Conservation (phyloP, 2,329 filamentous ascomycete species). For the Apiospora phragmitis region DNA sequence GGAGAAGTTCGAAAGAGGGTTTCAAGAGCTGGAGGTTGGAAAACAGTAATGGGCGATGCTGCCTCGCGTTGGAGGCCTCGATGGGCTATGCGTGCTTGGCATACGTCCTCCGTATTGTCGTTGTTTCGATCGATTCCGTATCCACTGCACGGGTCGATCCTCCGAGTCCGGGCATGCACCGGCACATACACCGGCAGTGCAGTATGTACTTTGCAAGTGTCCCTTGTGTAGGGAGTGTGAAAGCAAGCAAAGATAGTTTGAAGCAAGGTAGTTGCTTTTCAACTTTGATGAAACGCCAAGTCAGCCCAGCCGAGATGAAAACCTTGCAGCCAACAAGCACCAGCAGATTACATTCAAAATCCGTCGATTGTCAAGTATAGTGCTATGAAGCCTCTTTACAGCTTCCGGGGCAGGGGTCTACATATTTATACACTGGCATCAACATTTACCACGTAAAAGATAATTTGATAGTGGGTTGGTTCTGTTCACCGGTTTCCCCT, state of each 20-base stretch:
- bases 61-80: neutral
- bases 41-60: neutral
- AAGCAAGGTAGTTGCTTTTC: neutral
- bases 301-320: neutral
- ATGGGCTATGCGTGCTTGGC: neutral
- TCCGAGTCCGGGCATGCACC: too few relatives aligned
- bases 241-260: neutral
- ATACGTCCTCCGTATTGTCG: neutral
- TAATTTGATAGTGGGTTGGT: neutral
- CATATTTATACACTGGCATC: neutral
- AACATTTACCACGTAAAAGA: too few relatives aligned
- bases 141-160: neutral
- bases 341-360: neutral
- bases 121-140: conserved; percentile 2
- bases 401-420: neutral
- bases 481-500: neutral
- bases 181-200: neutral
- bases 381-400: neutral
- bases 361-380: neutral
- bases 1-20: neutral
- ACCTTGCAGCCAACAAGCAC: too few relatives aligned
- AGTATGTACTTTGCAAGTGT: neutral
- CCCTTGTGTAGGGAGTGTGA: neutral
- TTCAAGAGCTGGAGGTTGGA: neutral
- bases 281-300: neutral